These are phyloP conservation scores for Arthrobotrys conoides DNA, from an alignment of 2,329 filamentous ascomycete genomes.

Conservation along the genomic window DNA sequence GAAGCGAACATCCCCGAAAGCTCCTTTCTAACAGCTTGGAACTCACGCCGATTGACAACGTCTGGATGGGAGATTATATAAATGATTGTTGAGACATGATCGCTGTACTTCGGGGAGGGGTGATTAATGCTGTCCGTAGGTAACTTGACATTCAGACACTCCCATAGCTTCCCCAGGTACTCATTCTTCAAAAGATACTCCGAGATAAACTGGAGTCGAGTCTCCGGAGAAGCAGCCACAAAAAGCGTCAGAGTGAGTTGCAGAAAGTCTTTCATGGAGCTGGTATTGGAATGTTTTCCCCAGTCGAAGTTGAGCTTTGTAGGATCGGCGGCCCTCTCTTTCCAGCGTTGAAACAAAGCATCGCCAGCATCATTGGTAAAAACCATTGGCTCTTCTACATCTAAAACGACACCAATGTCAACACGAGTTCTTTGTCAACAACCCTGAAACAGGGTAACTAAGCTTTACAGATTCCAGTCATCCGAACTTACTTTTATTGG, in stretches of 20 bases:
- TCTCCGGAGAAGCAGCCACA: conserved; percentile 10
- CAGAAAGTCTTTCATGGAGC: conserved; percentile 40
- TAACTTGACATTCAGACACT: conserved; percentile 38
- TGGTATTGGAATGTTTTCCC: conserved; percentile 8
- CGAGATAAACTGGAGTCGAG: conserved; percentile 30
- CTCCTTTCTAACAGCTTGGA: conserved; percentile 20
- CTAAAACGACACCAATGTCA: neutral
- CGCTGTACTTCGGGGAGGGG: conserved; percentile 35
- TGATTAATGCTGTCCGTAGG: conserved; percentile 36
- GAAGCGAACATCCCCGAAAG: conserved; percentile 31
- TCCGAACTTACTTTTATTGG: neutral
- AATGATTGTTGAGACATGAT: conserved; percentile 38
- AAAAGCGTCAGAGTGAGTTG: conserved; percentile 29
- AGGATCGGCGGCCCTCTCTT: conserved; percentile 3
- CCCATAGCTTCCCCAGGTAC: conserved; percentile 35
- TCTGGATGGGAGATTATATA: conserved; percentile 47
- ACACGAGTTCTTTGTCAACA: neutral
- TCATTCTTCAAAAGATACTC: conserved; percentile 36
- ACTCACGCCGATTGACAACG: conserved; percentile 23
- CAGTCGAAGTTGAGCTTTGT: conserved; percentile 31
- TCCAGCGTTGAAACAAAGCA: conserved; percentile 28
- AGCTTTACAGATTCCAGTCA: too few relatives aligned
- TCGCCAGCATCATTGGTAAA: conserved; percentile 18
- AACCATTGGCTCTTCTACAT: neutral
- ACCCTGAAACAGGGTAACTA: neutral